A percentile compares a stretch with the other conserved stretches of the same genome.
phyloP scores from a whole-genome alignment of 176 grass and related monocot species.

The Aegilops bicornis region DNA sequence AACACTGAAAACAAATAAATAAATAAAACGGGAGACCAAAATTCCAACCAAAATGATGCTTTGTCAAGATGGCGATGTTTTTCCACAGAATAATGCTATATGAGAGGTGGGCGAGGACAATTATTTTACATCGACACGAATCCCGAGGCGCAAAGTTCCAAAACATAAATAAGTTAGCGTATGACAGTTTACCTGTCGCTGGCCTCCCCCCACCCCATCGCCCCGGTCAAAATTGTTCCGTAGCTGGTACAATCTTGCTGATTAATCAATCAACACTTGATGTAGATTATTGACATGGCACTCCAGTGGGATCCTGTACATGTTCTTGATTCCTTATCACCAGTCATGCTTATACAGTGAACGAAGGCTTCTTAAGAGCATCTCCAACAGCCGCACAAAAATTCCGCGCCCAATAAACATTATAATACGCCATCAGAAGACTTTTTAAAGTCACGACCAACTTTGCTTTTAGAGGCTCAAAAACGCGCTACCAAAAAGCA shows the following conservation, averaged over 20 bases:
- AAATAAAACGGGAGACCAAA: neutral
- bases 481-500: too few species aligned
- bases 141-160: neutral
- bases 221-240: conserved; percentile 7
- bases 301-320: neutral
- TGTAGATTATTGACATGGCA: neutral
- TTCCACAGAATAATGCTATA: neutral
- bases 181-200: neutral
- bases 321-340: neutral
- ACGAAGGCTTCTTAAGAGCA: too few species aligned
- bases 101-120: neutral
- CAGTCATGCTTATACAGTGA: neutral
- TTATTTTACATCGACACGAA: neutral
- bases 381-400: too few species aligned
- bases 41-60: neutral
- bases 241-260: neutral
- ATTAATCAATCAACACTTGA: neutral
- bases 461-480: too few species aligned
- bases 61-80: neutral
- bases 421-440: too few species aligned
- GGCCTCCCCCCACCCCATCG: neutral
- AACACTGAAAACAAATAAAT: neutral
- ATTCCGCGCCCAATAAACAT: too few species aligned
- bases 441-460: too few species aligned
- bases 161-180: neutral